Evolutionary conservation across 805 yeast species (phyloP), one percentile per base, ranked within the genome.

Genomic region (Metschnikowia anglica): DNA sequence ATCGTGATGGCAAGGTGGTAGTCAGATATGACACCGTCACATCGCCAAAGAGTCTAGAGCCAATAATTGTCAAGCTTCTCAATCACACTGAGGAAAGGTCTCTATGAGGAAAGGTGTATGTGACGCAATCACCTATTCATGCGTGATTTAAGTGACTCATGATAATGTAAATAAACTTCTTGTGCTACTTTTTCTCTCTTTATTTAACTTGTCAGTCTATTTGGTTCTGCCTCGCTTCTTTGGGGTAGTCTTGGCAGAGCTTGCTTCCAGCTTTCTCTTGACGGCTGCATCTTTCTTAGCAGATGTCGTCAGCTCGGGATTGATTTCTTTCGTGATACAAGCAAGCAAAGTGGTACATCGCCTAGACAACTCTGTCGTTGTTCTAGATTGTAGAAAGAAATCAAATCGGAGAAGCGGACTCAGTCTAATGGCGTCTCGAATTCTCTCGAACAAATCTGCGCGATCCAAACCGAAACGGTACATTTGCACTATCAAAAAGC

Each of bases 351-450:
- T 85, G 41, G 79, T 77, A 52, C 95, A 84, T 53, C 99, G 74
- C 65, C 98, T 77, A 5, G 84, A 75, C 28, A 93, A 67, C 63
- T 93, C 99, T 3, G 78, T 69, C 0, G 88, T 74, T 4, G 85
- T 80, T 54, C 97, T 75, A 41, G 89, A 81, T 52, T 86, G 85
- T 57, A 93, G 77, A 66, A 86, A 89, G 72, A 86, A 89, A 63
- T 93, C 96, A 58, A 88, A 84, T 52, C 88, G 79, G 67, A 91
- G 89, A 58, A 88, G 65, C 4, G 91, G 86, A 10, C 86, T 80
- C 31, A 76, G 77, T 44, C 87, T 72, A 30, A 91, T 81, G 21
- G 84, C 82, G 46, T 83, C 87, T 41, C 88, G 75, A 36, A 91
- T 82, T 48, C 77, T 63, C 45, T 91, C 99, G 58, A 83, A 86